These are phyloP conservation scores for Abrus precatorius DNA, from an alignment of 306 rosid species.

Conservation along the genomic window DNA sequence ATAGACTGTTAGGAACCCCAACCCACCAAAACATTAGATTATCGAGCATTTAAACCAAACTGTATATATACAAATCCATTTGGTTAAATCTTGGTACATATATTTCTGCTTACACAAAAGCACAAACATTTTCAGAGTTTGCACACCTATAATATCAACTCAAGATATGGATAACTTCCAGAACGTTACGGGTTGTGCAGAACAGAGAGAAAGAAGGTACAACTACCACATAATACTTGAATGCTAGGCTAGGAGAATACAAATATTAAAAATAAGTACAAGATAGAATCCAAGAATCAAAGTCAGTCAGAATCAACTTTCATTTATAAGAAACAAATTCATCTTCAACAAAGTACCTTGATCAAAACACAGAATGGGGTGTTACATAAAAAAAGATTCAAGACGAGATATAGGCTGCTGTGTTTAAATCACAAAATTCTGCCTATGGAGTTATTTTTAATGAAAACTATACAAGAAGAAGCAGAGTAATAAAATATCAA, in stretches of 20 bases:
- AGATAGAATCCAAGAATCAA: constrained; percentile 27
- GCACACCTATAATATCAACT: neutral
- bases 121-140: constrained; percentile 15
- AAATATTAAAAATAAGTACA: neutral
- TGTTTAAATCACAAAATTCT: constrained; percentile 8
- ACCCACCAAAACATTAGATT: neutral
- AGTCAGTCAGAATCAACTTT: constrained; percentile 9
- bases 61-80: neutral
- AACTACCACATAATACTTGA: constrained; percentile 5
- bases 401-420: constrained; percentile 21
- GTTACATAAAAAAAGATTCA: neutral
- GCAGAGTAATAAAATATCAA: neutral
- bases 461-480: neutral
- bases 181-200: neutral
- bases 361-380: neutral
- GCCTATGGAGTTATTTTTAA: neutral
- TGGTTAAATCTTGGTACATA: constrained; percentile 5
- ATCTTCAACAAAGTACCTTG: constrained; percentile 6
- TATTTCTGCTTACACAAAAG: neutral
- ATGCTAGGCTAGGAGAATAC: constrained; percentile 6
- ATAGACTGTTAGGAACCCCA: neutral
- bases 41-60: neutral
- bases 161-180: neutral
- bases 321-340: neutral
- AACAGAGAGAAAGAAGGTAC: constrained; percentile 11